phyloP scores from a whole-genome alignment of 2,329 filamentous ascomycete genomes.

The Penicillium palitans region DNA sequence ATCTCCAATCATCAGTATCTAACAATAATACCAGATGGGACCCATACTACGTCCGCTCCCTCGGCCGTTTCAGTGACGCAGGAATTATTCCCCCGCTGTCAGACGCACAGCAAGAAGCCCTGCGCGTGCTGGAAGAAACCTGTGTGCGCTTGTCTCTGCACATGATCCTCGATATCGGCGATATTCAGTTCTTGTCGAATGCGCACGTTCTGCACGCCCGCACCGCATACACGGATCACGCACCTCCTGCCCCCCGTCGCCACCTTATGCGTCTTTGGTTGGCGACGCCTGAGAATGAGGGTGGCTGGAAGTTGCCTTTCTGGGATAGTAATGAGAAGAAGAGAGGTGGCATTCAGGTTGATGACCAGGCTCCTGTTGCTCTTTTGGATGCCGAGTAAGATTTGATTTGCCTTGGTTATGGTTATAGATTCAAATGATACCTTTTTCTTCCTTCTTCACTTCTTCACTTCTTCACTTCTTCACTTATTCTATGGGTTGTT shows the following conservation, averaged over 20 bases:
- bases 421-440: conserved; percentile 15
- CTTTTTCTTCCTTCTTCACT: conserved; percentile 3
- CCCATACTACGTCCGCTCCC: conserved; percentile 79
- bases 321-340: conserved; percentile 81
- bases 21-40: conserved; percentile 60
- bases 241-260: conserved; percentile 67
- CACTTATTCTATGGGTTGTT: not conserved
- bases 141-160: conserved; percentile 73
- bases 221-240: conserved; percentile 74
- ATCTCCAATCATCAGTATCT: not conserved
- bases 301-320: conserved; percentile 82
- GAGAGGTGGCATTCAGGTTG: conserved; percentile 83
- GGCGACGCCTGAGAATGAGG: conserved; percentile 75
- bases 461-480: not conserved
- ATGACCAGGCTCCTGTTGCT: conserved; percentile 73
- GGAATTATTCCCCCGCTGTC: conserved; percentile 74
- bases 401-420: conserved; percentile 1
- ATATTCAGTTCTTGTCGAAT: conserved; percentile 85
- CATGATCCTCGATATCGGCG: conserved; percentile 82
- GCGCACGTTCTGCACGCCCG: conserved; percentile 77
- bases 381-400: conserved; percentile 74
- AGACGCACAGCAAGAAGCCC: conserved; percentile 66
- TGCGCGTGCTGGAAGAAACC: conserved; percentile 70
- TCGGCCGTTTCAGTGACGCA: conserved; percentile 70
- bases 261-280: conserved; percentile 85